Conservation (phyloP, 2,329 filamentous ascomycete genomes). For the Aureobasidium sp. region DNA sequence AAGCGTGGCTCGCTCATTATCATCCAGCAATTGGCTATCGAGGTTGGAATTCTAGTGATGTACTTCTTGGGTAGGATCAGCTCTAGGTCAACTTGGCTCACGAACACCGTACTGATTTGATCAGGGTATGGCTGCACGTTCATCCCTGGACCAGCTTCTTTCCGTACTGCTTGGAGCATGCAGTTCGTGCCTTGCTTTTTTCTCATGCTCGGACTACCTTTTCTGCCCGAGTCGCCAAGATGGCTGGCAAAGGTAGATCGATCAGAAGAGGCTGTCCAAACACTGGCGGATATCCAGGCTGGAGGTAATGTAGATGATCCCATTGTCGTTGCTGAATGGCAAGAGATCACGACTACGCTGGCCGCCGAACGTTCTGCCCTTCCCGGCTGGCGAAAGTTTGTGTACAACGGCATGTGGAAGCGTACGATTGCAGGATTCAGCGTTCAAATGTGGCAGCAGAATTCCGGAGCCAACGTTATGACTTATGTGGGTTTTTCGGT, state of each 20-base stretch:
- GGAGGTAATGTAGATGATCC: conserved; percentile 39
- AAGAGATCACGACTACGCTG: conserved; percentile 40
- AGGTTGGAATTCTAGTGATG: conserved; percentile 41
- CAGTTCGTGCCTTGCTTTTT: conserved; percentile 41
- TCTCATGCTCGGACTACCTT: conserved; percentile 39
- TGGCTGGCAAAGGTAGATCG: conserved; percentile 45
- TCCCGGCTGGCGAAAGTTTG: conserved; percentile 38
- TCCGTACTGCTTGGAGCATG: conserved; percentile 42
- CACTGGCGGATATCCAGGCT: conserved; percentile 41
- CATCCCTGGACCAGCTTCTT: conserved; percentile 34
- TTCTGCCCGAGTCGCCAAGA: conserved; percentile 42
- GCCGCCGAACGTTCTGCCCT: conserved; percentile 34
- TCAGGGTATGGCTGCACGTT: conserved; percentile 29
- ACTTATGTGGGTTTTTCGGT: not conserved
- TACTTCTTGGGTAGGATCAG: conserved; percentile 36
- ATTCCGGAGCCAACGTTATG: conserved; percentile 27
- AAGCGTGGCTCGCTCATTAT: conserved; percentile 38
- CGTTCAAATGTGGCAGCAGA: conserved; percentile 52
- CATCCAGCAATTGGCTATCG: conserved; percentile 40
- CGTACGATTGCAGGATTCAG: conserved; percentile 50
- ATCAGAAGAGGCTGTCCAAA: conserved; percentile 38
- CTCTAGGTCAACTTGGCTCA: not conserved
- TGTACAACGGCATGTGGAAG: conserved; percentile 53
- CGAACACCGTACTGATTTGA: not conserved
- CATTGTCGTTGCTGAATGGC: conserved; percentile 43